These are phyloP conservation scores for Aspergillus sp. DNA, from an alignment of 2,329 filamentous ascomycete species.

Conservation along the genomic window DNA sequence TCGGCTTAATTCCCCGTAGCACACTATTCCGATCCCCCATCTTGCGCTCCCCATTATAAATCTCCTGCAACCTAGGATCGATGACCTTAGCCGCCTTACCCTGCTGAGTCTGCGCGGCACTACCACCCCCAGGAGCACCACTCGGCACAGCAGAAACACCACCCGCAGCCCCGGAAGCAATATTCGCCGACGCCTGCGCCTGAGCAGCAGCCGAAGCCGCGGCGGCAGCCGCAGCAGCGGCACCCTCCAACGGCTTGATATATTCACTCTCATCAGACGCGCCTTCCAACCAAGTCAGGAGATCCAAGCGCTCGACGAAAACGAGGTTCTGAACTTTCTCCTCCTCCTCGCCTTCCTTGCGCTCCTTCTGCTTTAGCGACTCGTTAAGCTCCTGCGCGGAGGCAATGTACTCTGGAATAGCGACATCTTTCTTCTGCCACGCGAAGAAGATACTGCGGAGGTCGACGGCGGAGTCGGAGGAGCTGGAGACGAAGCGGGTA, in stretches of 20 bases:
- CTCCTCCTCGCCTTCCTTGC: slow-evolving; percentile 27
- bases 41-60: slow-evolving; percentile 86
- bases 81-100: slow-evolving; percentile 65
- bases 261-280: slow-evolving; percentile 89
- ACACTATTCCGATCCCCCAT: slow-evolving; percentile 92
- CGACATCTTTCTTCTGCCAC: slow-evolving; percentile 88
- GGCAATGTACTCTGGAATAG: slow-evolving; percentile 88
- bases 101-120: slow-evolving; percentile 27
- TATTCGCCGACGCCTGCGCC: slow-evolving; percentile 49
- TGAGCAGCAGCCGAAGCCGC: slow-evolving; percentile 41
- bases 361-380: slow-evolving; percentile 57
- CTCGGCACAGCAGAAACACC: slow-evolving; percentile 43
- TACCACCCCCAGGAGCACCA: slow-evolving; percentile 44
- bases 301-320: slow-evolving; percentile 86
- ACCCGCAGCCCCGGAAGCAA: slow-evolving; percentile 53
- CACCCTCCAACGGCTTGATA: slow-evolving; percentile 78
- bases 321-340: slow-evolving; percentile 81
- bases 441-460: slow-evolving; percentile 95
- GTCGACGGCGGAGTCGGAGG: slow-evolving; percentile 68
- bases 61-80: slow-evolving; percentile 80
- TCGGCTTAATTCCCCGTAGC: slow-evolving; percentile 82
- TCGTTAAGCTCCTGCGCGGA: slow-evolving; percentile 79
- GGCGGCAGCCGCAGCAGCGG: slow-evolving; percentile 43
- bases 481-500: slow-evolving; percentile 84
- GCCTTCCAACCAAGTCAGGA: slow-evolving; percentile 91